Conservation (phyloP, 805 yeast genomes). For the Candida nitratophila region DNA sequence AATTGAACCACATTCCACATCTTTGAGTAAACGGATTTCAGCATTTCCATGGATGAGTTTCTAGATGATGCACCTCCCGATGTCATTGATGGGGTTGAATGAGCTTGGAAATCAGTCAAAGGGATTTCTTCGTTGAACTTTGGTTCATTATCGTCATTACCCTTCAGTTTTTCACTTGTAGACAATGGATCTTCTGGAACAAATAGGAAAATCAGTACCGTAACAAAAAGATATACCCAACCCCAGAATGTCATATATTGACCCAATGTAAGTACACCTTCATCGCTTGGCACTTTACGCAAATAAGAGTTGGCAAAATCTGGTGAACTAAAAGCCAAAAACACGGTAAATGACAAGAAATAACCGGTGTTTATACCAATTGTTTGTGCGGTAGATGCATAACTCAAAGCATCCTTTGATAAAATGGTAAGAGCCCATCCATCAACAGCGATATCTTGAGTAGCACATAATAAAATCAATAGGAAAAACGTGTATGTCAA, state of each 20-base stretch:
- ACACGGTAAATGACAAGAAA: conserved; percentile 85
- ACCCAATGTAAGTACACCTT: conserved; percentile 66
- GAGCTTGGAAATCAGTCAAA: conserved; percentile 8
- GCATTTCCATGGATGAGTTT: conserved; percentile 1
- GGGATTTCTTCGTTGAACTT: conserved; percentile 11
- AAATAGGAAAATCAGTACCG: conserved; percentile 48
- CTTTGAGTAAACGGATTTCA: conserved; percentile 50
- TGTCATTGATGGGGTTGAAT: background rate
- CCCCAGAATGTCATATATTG: conserved; percentile 80
- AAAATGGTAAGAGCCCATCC: conserved; percentile 96
- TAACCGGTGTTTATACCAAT: conserved; percentile 92
- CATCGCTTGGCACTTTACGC: conserved; percentile 49
- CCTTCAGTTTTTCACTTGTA: conserved; percentile 13
- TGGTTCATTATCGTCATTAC: conserved; percentile 5
- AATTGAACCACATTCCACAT: conserved; percentile 66
- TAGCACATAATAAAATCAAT: conserved; percentile 84
- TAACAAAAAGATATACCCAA: conserved; percentile 56
- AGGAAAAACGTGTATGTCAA: conserved; percentile 70
- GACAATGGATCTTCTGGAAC: conserved; percentile 70
- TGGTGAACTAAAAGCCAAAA: conserved; percentile 82
- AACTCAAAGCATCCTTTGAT: conserved; percentile 69
- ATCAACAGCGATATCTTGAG: conserved; percentile 98
- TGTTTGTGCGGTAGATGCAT: conserved; percentile 96
- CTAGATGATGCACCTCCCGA: background rate
- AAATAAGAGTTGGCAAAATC: conserved; percentile 88